These are phyloP conservation scores for Salicornia ramosissima DNA, from an alignment of 148 eudicot species.

Conservation along the genomic window DNA sequence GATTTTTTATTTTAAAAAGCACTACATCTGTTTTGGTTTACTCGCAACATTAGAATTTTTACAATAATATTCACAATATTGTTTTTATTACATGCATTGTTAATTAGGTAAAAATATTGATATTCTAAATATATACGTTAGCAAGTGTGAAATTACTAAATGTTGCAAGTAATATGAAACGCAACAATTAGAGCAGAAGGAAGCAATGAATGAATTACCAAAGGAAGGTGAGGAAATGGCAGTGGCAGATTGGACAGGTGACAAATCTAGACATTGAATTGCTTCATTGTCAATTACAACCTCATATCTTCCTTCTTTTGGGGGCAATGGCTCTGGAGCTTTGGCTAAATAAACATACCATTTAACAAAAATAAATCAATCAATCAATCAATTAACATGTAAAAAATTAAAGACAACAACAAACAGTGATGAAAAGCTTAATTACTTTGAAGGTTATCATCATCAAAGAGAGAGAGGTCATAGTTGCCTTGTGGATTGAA, in stretches of 20 bases:
- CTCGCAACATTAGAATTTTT: too few species aligned
- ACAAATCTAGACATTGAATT: conserved; percentile 59
- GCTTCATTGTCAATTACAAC: conserved; percentile 54
- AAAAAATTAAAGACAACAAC: too few species aligned
- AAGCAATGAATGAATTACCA: conserved; percentile 31
- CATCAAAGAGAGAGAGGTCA: conserved; percentile 62
- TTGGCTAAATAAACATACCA: conserved; percentile 20
- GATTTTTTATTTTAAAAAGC: too few species aligned
- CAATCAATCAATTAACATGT: neutral
- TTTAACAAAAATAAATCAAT: neutral
- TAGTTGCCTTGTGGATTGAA: conserved; percentile 78
- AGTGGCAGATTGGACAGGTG: conserved; percentile 54
- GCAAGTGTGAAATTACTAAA: too few species aligned
- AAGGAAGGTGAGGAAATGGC: conserved; percentile 42
- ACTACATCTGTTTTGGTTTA: too few species aligned
- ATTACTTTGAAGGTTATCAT: conserved; percentile 33
- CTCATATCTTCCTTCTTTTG: conserved; percentile 64
- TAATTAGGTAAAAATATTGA: too few species aligned
- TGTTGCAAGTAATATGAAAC: too few species aligned
- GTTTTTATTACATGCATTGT: too few species aligned
- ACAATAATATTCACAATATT: too few species aligned
- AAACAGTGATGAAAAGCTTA: too few species aligned
- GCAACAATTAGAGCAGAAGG: too few species aligned
- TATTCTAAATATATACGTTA: too few species aligned
- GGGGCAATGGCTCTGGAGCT: conserved; percentile 66